Conservation (phyloP, 2,329 filamentous ascomycete genomes). For the Aureobasidium sp. region DNA sequence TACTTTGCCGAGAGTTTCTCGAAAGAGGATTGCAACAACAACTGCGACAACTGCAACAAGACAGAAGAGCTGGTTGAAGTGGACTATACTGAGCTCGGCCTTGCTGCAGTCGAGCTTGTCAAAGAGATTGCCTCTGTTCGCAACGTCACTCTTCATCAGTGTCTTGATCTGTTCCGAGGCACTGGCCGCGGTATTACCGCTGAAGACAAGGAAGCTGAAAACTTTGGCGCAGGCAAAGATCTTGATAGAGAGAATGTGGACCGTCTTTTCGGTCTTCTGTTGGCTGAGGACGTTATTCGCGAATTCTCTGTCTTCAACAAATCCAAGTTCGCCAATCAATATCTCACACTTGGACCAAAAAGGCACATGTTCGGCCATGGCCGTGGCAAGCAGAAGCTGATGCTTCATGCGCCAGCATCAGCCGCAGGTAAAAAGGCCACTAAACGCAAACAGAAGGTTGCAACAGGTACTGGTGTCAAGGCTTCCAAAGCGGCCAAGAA, state of each 20-base stretch:
- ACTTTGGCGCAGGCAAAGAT: constrained; percentile 61
- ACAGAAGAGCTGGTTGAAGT: constrained; percentile 61
- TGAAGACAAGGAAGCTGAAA: constrained; percentile 45
- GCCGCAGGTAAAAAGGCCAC: constrained; percentile 33
- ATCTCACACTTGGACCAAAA: constrained; percentile 50
- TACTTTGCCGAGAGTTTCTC: constrained; percentile 90
- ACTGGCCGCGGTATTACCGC: constrained; percentile 51
- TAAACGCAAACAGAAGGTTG: constrained; percentile 26
- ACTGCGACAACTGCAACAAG: constrained; percentile 85
- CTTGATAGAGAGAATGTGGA: constrained; percentile 72
- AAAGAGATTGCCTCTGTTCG: constrained; percentile 38
- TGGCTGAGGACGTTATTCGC: constrained; percentile 63
- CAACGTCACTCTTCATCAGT: constrained; percentile 68
- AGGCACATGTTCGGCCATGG: constrained; percentile 38
- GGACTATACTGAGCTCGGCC: constrained; percentile 72
- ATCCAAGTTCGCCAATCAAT: constrained; percentile 62
- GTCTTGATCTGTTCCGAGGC: constrained; percentile 77
- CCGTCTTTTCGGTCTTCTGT: constrained; percentile 71
- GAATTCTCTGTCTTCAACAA: constrained; percentile 63
- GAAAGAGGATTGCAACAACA: constrained; percentile 60
- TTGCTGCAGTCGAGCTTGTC: constrained; percentile 64
- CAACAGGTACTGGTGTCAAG: constrained; percentile 15
- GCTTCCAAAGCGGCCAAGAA: constrained; percentile 28
- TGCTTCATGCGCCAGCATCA: constrained; percentile 46
- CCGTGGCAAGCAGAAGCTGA: constrained; percentile 37